These are phyloP conservation scores for Kappamyces sp. DNA, from an alignment of 192 early-diverging fungal genomes.

Conservation along the genomic window DNA sequence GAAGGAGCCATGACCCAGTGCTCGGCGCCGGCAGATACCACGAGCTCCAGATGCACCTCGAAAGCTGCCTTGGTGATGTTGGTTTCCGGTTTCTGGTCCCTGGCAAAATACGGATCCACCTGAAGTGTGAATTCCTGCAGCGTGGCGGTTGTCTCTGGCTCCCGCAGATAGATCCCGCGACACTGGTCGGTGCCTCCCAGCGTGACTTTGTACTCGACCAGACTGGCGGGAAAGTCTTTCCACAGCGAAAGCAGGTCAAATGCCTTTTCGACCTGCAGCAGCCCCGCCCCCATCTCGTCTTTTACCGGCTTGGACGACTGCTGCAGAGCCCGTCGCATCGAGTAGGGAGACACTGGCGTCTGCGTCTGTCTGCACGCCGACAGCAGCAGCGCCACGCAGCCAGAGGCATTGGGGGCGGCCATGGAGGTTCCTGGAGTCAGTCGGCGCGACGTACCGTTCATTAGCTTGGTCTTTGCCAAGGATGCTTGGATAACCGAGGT, in stretches of 20 bases:
- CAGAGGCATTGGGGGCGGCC: constrained; percentile 86
- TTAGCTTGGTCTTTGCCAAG: constrained; percentile 58
- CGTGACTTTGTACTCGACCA: constrained; percentile 46
- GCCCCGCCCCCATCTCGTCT: constrained; percentile 69
- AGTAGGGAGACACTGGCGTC: constrained; percentile 70
- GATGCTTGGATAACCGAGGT: constrained; percentile 82
- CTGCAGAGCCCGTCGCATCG: constrained; percentile 71
- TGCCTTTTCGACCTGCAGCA: constrained; percentile 83
- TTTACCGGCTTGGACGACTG: constrained; percentile 70
- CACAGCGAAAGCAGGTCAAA: constrained; percentile 65
- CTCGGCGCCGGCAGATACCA: constrained; percentile 62
- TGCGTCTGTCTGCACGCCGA: constrained; percentile 74
- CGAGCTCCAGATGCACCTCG: constrained; percentile 34
- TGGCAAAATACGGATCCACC: constrained; percentile 55
- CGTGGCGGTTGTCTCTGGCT: constrained; percentile 62
- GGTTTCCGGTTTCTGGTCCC: constrained; percentile 50
- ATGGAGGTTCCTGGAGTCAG: too few species aligned
- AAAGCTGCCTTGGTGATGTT: constrained; percentile 63
- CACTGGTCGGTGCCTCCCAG: constrained; percentile 35
- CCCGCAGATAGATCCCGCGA: constrained; percentile 87
- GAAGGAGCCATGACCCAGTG: constrained; percentile 76
- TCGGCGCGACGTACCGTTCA: constrained; percentile 92
- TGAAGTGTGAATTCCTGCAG: constrained; percentile 51
- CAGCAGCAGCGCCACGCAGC: constrained; percentile 74
- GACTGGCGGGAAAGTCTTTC: constrained; percentile 36